Conservation (phyloP, 176 grass and related monocot species). For the Cenchrus americanus region DNA sequence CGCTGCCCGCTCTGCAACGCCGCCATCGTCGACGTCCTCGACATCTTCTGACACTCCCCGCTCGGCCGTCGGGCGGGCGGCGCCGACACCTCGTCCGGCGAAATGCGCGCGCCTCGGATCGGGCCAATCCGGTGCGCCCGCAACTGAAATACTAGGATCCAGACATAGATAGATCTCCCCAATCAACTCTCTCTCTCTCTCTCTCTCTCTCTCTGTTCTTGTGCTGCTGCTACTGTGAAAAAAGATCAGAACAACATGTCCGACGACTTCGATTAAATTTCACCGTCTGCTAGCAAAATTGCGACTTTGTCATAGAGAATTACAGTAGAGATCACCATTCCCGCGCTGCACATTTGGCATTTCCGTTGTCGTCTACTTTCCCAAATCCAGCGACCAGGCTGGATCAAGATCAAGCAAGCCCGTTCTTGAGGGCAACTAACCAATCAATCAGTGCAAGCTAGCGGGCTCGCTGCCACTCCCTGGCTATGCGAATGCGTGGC, state of each 20-base stretch:
- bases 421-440: not conserved
- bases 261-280: not conserved
- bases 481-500: not conserved
- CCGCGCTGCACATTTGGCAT: not conserved
- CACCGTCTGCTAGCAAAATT: not conserved
- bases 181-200: not conserved
- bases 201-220: not conserved
- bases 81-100: not conserved
- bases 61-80: not conserved
- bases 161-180: conserved; percentile 46
- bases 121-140: not conserved
- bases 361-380: not conserved
- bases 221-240: conserved; percentile 13
- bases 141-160: conserved; percentile 24
- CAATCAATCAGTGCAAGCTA: conserved; percentile 19
- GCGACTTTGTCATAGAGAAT: not conserved
- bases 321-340: not conserved
- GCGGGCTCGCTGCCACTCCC: not conserved
- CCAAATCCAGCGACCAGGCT: not conserved
- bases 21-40: conserved; percentile 82
- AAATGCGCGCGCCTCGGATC: not conserved
- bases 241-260: conserved; percentile 19
- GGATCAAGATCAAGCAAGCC: conserved; percentile 22
- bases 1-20: conserved; percentile 92
- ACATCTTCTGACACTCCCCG: conserved; percentile 66